Conservation (phyloP, 352 stramenopile species). For the Globisporangium lucens region DNA sequence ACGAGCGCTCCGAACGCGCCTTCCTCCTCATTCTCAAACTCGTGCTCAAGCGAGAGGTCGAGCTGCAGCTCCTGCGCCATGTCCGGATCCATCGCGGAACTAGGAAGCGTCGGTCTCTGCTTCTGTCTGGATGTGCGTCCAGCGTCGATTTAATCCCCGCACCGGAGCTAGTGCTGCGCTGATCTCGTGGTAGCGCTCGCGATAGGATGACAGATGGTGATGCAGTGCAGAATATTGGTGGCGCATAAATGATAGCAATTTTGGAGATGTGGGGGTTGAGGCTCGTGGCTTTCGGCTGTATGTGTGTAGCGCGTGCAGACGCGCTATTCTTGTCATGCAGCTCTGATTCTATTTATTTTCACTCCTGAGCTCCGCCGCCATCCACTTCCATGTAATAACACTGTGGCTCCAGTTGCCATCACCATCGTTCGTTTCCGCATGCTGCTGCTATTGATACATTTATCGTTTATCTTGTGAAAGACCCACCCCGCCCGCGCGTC, state of each 20-base stretch:
- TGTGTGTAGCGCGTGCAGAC: not conserved
- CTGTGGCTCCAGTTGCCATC: not conserved
- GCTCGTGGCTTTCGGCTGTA: not conserved
- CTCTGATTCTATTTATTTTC: not conserved
- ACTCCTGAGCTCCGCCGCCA: no score
- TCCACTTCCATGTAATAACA: no score
- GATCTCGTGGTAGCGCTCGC: not conserved
- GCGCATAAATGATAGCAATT: not conserved
- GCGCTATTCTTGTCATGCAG: not conserved
- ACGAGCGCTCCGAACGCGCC: conserved; percentile 50
- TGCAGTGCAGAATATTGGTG: not conserved
- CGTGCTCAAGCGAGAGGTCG: conserved; percentile 29
- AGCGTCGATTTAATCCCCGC: not conserved
- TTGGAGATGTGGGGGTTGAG: not conserved
- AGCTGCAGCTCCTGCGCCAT: conserved; percentile 29
- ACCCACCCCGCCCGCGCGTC: not conserved
- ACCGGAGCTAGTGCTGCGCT: not conserved
- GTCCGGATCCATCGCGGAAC: conserved; percentile 13
- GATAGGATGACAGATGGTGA: not conserved
- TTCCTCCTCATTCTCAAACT: conserved; percentile 24
- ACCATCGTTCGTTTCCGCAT: not conserved
- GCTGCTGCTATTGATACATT: not conserved
- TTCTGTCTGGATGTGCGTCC: not conserved
- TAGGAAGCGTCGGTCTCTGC: not conserved
- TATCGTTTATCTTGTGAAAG: not conserved